A percentile compares a stretch with the other conserved stretches of the same genome.
These are phyloP conservation scores for Syzygium grande DNA, from an alignment of 345 rosid genomes.

Conservation along the genomic window DNA sequence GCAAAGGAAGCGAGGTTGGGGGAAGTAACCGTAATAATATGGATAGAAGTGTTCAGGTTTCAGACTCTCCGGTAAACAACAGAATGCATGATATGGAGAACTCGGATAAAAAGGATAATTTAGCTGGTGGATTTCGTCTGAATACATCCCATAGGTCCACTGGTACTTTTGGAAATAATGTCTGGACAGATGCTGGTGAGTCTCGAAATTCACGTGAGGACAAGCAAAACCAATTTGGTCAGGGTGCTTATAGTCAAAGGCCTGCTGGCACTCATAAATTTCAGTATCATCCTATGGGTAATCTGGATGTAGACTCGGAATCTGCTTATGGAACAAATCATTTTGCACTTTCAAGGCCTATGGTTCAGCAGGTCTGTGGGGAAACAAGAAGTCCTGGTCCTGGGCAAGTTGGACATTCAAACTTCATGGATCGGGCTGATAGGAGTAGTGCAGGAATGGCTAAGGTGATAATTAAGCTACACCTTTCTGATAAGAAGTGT, in stretches of 20 bases:
- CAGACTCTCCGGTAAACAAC: constrained; percentile 39
- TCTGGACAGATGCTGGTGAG: constrained; percentile 37
- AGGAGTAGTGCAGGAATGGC: constrained; percentile 30
- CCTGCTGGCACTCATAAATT: constrained; percentile 51
- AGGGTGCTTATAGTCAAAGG: constrained; percentile 27
- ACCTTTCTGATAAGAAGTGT: background rate
- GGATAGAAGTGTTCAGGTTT: constrained; percentile 29
- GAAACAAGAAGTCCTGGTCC: background rate
- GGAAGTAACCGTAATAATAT: constrained; percentile 12
- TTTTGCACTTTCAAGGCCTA: constrained; percentile 18
- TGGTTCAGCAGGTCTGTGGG: constrained; percentile 27
- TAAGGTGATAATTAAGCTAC: constrained; percentile 28
- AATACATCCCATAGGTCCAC: constrained; percentile 22
- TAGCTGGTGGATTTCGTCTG: constrained; percentile 18
- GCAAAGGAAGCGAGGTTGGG: constrained; percentile 11
- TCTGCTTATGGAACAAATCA: constrained; percentile 29
- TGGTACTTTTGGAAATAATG: constrained; percentile 29
- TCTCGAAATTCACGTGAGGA: constrained; percentile 25
- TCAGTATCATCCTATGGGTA: constrained; percentile 96
- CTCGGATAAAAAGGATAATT: constrained; percentile 22
- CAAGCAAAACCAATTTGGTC: constrained; percentile 40
- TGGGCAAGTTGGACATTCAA: background rate
- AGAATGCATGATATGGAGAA: constrained; percentile 19
- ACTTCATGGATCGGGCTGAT: constrained; percentile 14
- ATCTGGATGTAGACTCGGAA: constrained; percentile 47